A percentile compares a stretch with the other conserved stretches of the same genome.
Conservation (phyloP, 495 filamentous ascomycete genomes). For the Aspergillus wentii region DNA sequence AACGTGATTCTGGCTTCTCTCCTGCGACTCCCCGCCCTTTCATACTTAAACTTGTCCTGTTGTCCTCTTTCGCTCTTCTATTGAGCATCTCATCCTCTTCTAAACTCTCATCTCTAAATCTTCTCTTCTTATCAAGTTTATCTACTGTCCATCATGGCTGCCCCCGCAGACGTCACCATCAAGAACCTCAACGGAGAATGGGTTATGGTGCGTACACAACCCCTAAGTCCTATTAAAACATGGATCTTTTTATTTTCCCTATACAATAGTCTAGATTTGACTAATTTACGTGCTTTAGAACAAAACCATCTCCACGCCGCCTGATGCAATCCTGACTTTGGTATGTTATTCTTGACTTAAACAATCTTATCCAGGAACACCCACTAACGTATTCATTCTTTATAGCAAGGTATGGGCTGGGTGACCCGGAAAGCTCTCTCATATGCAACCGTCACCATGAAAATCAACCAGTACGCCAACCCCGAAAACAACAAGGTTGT, state of each 20-base stretch:
- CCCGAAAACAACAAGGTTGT: conserved; percentile 34
- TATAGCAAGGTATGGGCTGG: conserved; percentile 80
- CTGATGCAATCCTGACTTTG: conserved; percentile 67
- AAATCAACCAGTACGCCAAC: conserved; percentile 58
- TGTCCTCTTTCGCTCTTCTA: not conserved
- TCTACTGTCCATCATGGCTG: conserved; percentile 83
- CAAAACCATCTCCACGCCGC: conserved; percentile 67
- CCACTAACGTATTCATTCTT: conserved; percentile 12
- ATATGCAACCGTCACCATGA: conserved; percentile 67
- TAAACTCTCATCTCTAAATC: conserved; percentile 10
- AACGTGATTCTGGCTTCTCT: not conserved
- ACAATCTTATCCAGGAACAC: conserved; percentile 3
- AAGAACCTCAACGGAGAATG: conserved; percentile 73
- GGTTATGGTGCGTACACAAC: conserved; percentile 64
- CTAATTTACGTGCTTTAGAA: conserved; percentile 68
- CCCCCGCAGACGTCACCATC: conserved; percentile 67
- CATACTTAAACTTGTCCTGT: not conserved
- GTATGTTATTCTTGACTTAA: conserved; percentile 24
- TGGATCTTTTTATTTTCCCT: no score
- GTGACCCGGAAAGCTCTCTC: conserved; percentile 70
- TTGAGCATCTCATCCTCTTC: not conserved
- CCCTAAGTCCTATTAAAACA: conserved; percentile 7
- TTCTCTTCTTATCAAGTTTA: no score
- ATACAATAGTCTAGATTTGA: no score
- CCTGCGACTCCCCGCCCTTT: not conserved